Base-by-base conservation (phyloP, 1,284 basidiomycete genomes). In the Erythrobasidium hasegawianum region DNA sequence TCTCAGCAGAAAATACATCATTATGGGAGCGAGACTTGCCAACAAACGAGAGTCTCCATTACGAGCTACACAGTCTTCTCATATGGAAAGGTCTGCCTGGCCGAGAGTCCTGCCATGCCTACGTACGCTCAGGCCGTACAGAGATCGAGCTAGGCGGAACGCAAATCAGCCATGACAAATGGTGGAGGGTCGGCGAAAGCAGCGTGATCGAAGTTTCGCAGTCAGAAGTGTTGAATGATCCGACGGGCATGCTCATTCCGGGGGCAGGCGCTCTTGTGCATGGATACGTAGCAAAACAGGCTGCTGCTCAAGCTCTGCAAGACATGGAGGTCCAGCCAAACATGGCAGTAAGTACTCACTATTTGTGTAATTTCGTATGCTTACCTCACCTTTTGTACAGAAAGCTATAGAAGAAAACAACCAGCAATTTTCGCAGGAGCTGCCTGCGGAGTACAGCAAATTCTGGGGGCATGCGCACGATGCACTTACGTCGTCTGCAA, bases 31-130 rank as follows among this genome's bases (percentile, higher is more conserved):
- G n/a, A n/a, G n/a, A n/a, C n/a, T n/a, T n/a, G n/a, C n/a, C n/a
- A n/a, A n/a, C n/a, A n/a, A n/a, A n/a, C n/a, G n/a, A n/a, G n/a
- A n/a, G 11, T 4, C 33, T 33, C 2, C 62, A 38, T 2, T 57
- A 65, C 45, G 56, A 65, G 2, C 40, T 65, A 24, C 62, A 47
- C 5, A 58, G 53, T 10, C 41, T 58, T 13, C 20, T 58, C 20
- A 39, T 57, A 24, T 65, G 62, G 62, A 57, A 52, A 26, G 62
- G 62, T 40, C 38, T 58, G 9, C 41, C 55, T 22, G 62, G 62
- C 5, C 55, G 56, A 1, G 62, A 65, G 20, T 57, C 62, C 7
- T 50, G 38, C 22, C 53, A 65, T 38, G 38, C 47, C 1, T 58
- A 65, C 38, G 56, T 65, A 5, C 24, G 49, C 4, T 57, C 62